Percentiles rank a stretch among this genome's conserved stretches.
phyloP scores from a whole-genome alignment of 208 protist species.

The Tritrichomonas musculus region DNA sequence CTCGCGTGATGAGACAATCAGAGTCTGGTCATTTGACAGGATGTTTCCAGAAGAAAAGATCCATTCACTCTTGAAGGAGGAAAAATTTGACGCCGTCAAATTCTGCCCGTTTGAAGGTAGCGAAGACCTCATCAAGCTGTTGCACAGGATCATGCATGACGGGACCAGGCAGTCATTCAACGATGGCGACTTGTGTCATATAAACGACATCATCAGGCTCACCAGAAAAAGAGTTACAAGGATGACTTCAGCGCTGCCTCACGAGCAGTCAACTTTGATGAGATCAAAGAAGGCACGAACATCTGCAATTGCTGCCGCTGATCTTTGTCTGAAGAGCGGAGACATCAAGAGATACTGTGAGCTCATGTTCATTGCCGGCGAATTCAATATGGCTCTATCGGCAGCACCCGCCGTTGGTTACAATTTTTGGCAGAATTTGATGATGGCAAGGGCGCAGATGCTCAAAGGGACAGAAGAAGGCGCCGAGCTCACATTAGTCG shows the following conservation, averaged over 20 bases:
- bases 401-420: background rate
- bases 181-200: background rate
- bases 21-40: background rate
- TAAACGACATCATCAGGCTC: background rate
- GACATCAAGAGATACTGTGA: slow-evolving; percentile 5
- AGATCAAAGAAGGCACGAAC: background rate
- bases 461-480: background rate
- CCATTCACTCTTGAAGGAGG: background rate
- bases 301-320: background rate
- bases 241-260: background rate
- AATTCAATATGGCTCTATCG: background rate
- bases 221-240: background rate
- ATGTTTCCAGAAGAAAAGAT: background rate
- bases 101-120: background rate
- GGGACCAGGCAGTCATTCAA: background rate
- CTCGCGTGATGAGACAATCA: background rate
- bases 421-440: background rate
- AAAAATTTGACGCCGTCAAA: background rate
- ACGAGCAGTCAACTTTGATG: background rate
- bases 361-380: background rate
- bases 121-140: background rate
- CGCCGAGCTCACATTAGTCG: background rate
- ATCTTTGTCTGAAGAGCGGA: background rate
- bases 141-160: background rate
- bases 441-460: background rate